Base-by-base conservation (phyloP, 129 eudicot species). In the Flaveria bidentis region DNA sequence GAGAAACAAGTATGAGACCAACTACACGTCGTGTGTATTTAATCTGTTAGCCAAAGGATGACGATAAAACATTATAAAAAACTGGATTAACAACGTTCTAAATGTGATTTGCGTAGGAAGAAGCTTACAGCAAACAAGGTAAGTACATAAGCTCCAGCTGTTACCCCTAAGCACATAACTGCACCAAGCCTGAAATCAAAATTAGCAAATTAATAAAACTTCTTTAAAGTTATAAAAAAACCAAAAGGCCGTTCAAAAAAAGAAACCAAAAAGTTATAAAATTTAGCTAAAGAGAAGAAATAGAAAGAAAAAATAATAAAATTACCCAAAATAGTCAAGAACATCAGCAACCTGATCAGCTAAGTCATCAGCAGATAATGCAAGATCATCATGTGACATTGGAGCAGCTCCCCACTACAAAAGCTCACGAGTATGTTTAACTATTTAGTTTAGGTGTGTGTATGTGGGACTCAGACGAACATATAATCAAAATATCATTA, bases 71-170 rank as follows among this genome's bases (percentile, higher is more conserved):
- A 22, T 20, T 39, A 8, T 5, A 25, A 1, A 71, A 72, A n/a
- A 63, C 51, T 62, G 63, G 56, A 28, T 8, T 14, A 26, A 44
- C 5, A 17, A 49, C 15, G 20, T 15, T n/a, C 26, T 52, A 20
- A 66, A 44, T 53, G 16, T 17, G 41, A 4, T 26, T 28, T 2
- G 67, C 23, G 51, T 44, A 42, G 39, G 57, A 50, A 56, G 75
- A 28, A 41, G 57, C 98, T 88, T 87, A 93, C 98, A 60, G 98
- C 97, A 87, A 93, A 93, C 53, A 93, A 77, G 53, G 96, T 88
- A 67, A 93, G 92, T 67, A 93, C 80, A 78, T 93, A 93, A 56
- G 98, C 98, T 72, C 98, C 98, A 74, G 96, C 95, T 71, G 98
- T 90, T 51, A 87, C 98, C 20, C 98, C 98, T 84, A 93, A 83